Conservation (phyloP, 2,329 filamentous ascomycete genomes). For the Fusarium anguioides region DNA sequence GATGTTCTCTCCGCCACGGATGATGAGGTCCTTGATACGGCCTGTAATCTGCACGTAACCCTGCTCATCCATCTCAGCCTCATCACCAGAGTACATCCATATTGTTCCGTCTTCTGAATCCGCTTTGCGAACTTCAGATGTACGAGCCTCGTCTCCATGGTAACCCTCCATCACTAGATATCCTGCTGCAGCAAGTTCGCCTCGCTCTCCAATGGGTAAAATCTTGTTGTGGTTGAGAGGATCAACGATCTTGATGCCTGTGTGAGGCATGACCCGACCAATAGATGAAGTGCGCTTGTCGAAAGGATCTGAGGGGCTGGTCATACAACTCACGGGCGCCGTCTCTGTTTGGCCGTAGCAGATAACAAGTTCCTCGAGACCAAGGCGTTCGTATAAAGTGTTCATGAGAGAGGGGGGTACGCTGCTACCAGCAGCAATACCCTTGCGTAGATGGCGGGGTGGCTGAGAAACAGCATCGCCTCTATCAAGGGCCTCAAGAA, state of each 20-base stretch:
- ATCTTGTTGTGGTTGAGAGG: slow-evolving; percentile 68
- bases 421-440: slow-evolving; percentile 89
- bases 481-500: slow-evolving; percentile 78
- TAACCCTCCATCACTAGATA: slow-evolving; percentile 95
- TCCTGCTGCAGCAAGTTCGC: slow-evolving; percentile 85
- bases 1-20: slow-evolving; percentile 94
- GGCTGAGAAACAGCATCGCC: slow-evolving; percentile 44
- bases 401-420: slow-evolving; percentile 86
- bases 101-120: slow-evolving; percentile 63
- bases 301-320: slow-evolving; percentile 78
- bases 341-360: slow-evolving; percentile 99
- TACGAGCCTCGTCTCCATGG: slow-evolving; percentile 78
- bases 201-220: slow-evolving; percentile 72
- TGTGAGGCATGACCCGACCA: slow-evolving; percentile 86
- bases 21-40: slow-evolving; percentile 94
- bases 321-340: slow-evolving; percentile 82
- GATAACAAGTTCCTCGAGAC: slow-evolving; percentile 85
- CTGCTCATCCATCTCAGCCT: slow-evolving; percentile 83
- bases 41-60: slow-evolving; percentile 92
- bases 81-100: slow-evolving; percentile 96
- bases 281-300: slow-evolving; percentile 80
- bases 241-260: slow-evolving; percentile 79
- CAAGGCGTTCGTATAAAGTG: slow-evolving; percentile 77
- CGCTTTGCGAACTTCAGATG: slow-evolving; percentile 70
- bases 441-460: slow-evolving; percentile 73